Evolutionary conservation across 2,329 filamentous ascomycete species (phyloP), one percentile per base, ranked within the genome.

Genomic region (Mariannaea elegans): DNA sequence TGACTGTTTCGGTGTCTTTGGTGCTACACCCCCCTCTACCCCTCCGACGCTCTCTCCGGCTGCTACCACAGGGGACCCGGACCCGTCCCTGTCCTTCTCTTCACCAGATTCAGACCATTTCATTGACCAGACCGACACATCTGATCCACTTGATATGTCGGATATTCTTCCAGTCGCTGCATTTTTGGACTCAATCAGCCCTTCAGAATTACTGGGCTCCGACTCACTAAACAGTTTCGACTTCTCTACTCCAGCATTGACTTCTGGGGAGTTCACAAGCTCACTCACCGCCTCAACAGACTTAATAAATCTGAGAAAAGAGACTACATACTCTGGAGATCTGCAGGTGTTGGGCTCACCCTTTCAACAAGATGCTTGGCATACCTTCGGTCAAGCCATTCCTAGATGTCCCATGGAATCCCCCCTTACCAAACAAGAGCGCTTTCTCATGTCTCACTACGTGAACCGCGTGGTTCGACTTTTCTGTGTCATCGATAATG

Each of bases 401-500:
- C 44, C 62, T 3, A 38, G 48, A 7, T 57, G 47, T 36, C 57
- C 60, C 3, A n/a, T 34, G 2, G 50, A 48, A 18, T 59, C 55
- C 9, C 47, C 44, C 3, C 38, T 66, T 7, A 50, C 61, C 3
- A 49, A 57, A 1, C 61, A 61, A 36, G 69, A 72, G 6, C 60
- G 59, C 1, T 72, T 68, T 41, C 62, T 72, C 19, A 65, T 72
- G 48, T 57, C 67, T 2, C 66, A 71, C 45, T 72, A 72, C 24
- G 50, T 58, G 5, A 62, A 72, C 7, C 61, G 60, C 13, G 69
- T 68, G 2, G 67, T 72, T 3, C 56, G 67, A 7, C 49, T 72
- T 4, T 72, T 71, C 12, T 70, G 67, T n/a, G 69, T 72, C 41
- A 65, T 72, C 14, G 70, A 71, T 7, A 70, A 71, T 12, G 36